Base-by-base conservation (phyloP, 2,329 filamentous ascomycete genomes). In the Arachnopeziza araneosa region DNA sequence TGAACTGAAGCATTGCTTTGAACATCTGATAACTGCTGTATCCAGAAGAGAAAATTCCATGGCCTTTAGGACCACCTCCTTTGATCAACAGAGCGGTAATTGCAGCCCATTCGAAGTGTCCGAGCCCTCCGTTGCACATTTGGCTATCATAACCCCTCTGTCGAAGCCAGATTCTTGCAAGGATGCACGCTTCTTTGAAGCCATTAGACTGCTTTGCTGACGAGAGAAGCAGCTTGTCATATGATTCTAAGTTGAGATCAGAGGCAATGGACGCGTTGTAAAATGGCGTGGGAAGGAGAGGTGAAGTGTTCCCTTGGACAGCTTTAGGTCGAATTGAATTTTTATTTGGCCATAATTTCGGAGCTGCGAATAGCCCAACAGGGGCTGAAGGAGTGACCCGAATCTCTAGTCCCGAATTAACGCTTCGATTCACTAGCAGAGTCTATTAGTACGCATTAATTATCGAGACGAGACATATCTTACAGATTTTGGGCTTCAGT, bases 21-120 rank as follows among this genome's bases (percentile, higher is more conserved):
- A 99, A 97, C 52, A 98, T 81, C 74, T 98, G 93, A 24, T 93
- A 95, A 74, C 89, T 89, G 76, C 89, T 96, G 68, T 96, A 89
- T 8, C 90, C 90, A 5, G 84, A 80, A 6, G 92, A 91, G 19
- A 98, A 80, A 6, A 90, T 77, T 1, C 88, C 82, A 64, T 86
- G 83, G 1, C 89, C 89, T 61, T 87, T 87, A 7, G 84, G 82
- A 7, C 87, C 88, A 24, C 90, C 90, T n/a, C 84, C 85, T 72
- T 91, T 86, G 50, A 98, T 79, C 1, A 98, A 78, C 17, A 96
- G 78, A 32, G 93, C 90, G 71, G 93, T 83, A 54, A 95, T 77
- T n/a, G 85, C 77, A 0, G 89, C 83, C 91, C 91, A 98, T 72
- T 99, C 95, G 65, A 96, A 96, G 66, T 91, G 86, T 2, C 95